Conservation (phyloP, 2,329 filamentous ascomycete species). For the Diplodia corticola region DNA sequence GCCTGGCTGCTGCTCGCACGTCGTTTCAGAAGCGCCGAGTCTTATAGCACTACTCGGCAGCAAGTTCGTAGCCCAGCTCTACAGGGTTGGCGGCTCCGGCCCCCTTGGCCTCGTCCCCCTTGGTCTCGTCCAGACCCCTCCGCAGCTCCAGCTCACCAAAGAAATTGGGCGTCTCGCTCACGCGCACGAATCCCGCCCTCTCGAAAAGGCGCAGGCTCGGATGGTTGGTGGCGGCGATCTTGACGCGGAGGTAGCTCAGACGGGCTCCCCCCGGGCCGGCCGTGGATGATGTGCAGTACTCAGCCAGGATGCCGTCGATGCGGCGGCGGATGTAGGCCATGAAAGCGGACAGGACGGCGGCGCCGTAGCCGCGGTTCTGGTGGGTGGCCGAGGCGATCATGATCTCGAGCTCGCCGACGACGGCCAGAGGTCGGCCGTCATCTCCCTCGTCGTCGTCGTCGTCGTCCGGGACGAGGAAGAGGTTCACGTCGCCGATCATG, state of each 20-base stretch:
- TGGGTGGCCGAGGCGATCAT: constrained; percentile 70
- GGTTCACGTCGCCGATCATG: constrained; percentile 55
- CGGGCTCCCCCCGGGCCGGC: constrained; percentile 10
- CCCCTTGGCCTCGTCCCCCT: too few species aligned
- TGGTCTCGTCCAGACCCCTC: not conserved
- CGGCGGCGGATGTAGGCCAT: constrained; percentile 66
- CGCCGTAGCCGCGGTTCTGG: constrained; percentile 65
- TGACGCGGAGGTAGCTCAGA: constrained; percentile 57
- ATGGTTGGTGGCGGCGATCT: constrained; percentile 60
- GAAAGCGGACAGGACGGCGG: constrained; percentile 65
- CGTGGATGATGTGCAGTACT: constrained; percentile 47
- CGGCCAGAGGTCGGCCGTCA: constrained; percentile 26
- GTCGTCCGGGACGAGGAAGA: constrained; percentile 65
- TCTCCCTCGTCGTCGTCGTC: constrained; percentile 30
- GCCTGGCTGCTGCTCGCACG: not conserved
- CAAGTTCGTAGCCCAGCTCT: not conserved
- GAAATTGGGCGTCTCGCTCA: constrained; percentile 57
- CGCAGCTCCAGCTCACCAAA: constrained; percentile 68
- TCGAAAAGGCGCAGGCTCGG: constrained; percentile 63
- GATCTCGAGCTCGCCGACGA: constrained; percentile 76
- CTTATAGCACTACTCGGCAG: not conserved
- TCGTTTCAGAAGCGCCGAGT: too few species aligned
- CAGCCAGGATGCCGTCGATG: constrained; percentile 55
- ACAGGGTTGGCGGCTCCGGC: not conserved
- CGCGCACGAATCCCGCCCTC: constrained; percentile 57